These are phyloP conservation scores for Mikania micrantha DNA, from an alignment of 129 eudicot genomes.

Conservation along the genomic window DNA sequence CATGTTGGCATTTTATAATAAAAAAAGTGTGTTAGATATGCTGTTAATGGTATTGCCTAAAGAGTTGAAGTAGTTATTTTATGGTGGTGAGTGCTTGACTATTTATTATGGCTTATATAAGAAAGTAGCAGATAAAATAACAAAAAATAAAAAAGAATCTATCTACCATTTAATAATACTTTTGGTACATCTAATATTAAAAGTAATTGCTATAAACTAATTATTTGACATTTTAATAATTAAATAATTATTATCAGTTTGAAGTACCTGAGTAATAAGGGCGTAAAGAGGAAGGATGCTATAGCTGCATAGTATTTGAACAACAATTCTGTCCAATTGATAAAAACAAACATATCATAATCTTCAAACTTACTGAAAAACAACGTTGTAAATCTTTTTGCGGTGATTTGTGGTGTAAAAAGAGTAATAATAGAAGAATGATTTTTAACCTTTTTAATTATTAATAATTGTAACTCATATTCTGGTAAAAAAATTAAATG, in stretches of 20 bases:
- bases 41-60: too few species aligned
- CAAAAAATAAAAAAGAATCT: not conserved
- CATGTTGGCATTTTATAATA: not conserved
- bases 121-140: not conserved
- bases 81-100: not conserved
- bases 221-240: not conserved
- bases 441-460: not conserved
- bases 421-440: not conserved
- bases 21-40: too few species aligned
- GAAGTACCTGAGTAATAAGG: conserved; percentile 74
- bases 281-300: conserved; percentile 89
- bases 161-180: not conserved
- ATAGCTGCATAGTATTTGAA: conserved; percentile 70
- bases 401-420: not conserved
- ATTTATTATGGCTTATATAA: not conserved
- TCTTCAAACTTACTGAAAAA: conserved; percentile 6
- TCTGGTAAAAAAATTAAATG: not conserved
- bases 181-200: too few species aligned
- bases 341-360: conserved; percentile 5
- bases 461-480: not conserved
- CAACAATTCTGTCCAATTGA: conserved; percentile 24
- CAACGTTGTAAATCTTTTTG: not conserved
- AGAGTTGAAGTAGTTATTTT: not conserved
- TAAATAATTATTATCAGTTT: not conserved
- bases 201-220: not conserved